Base-by-base conservation (phyloP, 306 rosid genomes). In the Hippophae rhamnoides region DNA sequence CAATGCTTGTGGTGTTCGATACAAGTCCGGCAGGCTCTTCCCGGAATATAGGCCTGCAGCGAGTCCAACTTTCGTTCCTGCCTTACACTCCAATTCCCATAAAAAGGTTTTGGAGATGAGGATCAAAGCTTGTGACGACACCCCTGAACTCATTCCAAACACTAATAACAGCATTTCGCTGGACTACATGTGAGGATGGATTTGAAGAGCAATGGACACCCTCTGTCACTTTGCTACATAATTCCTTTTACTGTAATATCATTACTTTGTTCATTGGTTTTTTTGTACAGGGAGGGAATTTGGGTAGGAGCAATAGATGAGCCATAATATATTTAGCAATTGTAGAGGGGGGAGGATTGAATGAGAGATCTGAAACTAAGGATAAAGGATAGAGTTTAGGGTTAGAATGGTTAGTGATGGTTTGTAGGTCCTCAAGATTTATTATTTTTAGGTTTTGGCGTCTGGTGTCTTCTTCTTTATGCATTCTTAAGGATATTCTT, bases 31-130 rank as follows among this genome's bases (percentile, higher is more conserved):
- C 9, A 70, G 98, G 60, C 98, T 92, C 71, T 92, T 69, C 83
- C 98, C 98, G 0, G 96, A 92, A 54, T 92, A 92, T 81, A 72
- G 98, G 40, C 98, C 98, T 5, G 98, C 98, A 10, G 98, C 98
- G 0, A 92, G 98, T 23, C 98, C 98, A 5, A 92, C 95, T 0
- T 92, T 92, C 52, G 78, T 89, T 44, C 83, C 98, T 7, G 62
- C 89, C 0, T 1, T 92, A 76, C 98, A 92, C 78, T 92, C 96
- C 68, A 92, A 88, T 66, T 92, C 99, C 31, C 99, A 92, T 57
- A 88, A 88, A 81, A 92, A 92, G 78, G 99, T 92, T 42, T 42
- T 88, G 2, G 96, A 88, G 74, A 92, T 92, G 99, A 83, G 99
- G 72, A 62, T 6, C 76, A 87, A 79, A 60, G 52, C 52, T 18